These are phyloP conservation scores for Phytomonas sp. DNA, from an alignment of 208 protist genomes.

Conservation along the genomic window DNA sequence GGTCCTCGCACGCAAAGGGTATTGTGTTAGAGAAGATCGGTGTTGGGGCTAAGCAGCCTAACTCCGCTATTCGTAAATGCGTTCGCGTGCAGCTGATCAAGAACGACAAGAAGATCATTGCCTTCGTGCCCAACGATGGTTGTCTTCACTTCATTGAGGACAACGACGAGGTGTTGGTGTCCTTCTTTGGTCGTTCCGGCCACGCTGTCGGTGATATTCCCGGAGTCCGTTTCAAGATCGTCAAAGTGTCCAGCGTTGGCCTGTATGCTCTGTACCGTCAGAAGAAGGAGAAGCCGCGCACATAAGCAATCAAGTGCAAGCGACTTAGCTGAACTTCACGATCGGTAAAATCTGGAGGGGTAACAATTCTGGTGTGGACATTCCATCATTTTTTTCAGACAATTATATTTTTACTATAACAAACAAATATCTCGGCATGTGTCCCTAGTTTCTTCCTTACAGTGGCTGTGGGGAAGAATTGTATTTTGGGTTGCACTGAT, in stretches of 20 bases:
- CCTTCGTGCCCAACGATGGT: slow-evolving; percentile 99
- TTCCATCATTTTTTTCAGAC: background rate
- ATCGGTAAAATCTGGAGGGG: background rate
- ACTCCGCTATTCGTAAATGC: slow-evolving; percentile 99
- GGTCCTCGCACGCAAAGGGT: slow-evolving; percentile 98
- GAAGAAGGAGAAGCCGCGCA: slow-evolving; percentile 99
- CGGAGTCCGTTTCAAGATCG: slow-evolving; percentile 98
- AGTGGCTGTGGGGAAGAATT: background rate
- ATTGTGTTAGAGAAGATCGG: slow-evolving; percentile 99
- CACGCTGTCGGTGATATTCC: slow-evolving; percentile 99
- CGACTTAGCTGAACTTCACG: background rate
- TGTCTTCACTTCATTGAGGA: slow-evolving; percentile 99
- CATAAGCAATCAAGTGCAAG: slow-evolving; percentile 41
- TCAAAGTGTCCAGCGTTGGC: slow-evolving; percentile 98
- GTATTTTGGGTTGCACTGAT: background rate
- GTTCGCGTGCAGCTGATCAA: slow-evolving; percentile 99
- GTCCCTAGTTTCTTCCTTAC: background rate
- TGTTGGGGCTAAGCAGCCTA: slow-evolving; percentile 99
- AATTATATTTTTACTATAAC: background rate
- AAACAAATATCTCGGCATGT: background rate
- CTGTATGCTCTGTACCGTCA: slow-evolving; percentile 96
- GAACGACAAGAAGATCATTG: slow-evolving; percentile 99
- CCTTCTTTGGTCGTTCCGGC: slow-evolving; percentile 98
- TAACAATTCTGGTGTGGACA: background rate
- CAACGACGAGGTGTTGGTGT: slow-evolving; percentile 99